Evolutionary conservation across 2,329 filamentous ascomycete genomes (phyloP).

Genomic region (Trichoderma endophyticum): DNA sequence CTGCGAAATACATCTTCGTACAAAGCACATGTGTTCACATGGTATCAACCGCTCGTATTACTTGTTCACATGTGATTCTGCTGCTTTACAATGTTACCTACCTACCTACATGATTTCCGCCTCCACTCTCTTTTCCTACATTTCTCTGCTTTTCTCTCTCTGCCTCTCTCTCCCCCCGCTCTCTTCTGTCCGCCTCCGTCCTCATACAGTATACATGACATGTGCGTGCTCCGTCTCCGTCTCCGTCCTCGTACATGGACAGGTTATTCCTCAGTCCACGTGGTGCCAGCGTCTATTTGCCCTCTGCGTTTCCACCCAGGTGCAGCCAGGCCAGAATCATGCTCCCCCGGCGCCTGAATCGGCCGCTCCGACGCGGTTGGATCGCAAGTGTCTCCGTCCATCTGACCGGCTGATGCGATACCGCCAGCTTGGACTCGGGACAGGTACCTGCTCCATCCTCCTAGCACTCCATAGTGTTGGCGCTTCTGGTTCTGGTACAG

Average conservation of each 20-base stretch:
- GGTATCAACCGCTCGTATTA: background rate
- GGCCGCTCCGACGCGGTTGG: background rate
- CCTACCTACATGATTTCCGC: background rate
- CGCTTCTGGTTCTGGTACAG: background rate
- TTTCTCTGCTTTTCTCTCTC: too few species aligned
- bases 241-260: background rate
- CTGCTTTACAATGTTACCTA: background rate
- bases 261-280: background rate
- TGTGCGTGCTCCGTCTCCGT: background rate
- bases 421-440: constrained; percentile 8
- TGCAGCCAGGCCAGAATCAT: background rate
- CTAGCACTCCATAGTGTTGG: background rate
- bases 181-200: background rate
- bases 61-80: background rate
- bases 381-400: background rate
- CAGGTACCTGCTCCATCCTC: background rate
- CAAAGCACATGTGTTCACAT: background rate
- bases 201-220: background rate
- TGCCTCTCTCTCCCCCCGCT: background rate
- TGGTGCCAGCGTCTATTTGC: background rate
- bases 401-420: background rate
- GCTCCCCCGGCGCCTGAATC: background rate
- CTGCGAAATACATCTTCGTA: background rate
- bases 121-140: background rate
- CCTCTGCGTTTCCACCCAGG: background rate